Evolutionary conservation across 352 stramenopile genomes (phyloP), one percentile per base, ranked within the genome.

Genomic region (Phytophthora colocasiae): DNA sequence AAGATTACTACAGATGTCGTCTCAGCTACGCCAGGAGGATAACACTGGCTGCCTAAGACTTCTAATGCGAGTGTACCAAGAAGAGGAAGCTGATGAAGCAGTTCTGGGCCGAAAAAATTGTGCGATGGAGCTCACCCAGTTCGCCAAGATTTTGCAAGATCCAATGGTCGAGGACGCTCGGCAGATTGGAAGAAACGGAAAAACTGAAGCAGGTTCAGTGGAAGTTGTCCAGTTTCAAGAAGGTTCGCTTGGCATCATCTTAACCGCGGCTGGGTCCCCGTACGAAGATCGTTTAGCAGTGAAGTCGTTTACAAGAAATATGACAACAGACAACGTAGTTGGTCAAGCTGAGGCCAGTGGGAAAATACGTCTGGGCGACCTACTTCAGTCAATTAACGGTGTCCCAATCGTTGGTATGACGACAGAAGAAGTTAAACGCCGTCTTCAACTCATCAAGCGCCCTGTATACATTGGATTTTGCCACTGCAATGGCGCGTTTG

Each of bases 361-460:
- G 0, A 81, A 83, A 52, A 79, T 96, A 12, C 59, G 60, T 2
- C 46, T 92, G 9, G 84, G 84, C 1, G 85, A 96, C 32, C 58
- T 94, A 4, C 54, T 96, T 11, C 78, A 93, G 59, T 92, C 85
- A 29, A 91, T 96, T 54, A 96, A 96, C 55, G 87, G 87, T 7
- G 81, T 94, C 1, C 80, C 81, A 12, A 89, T 94, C 57, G 58
- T 81, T 1, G 76, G 73, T 11, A 66, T 92, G 45, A 92, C 83
- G 1, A 92, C 87, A 1, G 86, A 94, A 67, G 87, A 94, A 58
- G 82, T 93, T 12, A 93, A 92, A 38, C 80, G 82, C 0, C 84
- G 90, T 41, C 83, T 95, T 40, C 80, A 93, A 46, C 71, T 93
- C 4, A 80, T 95, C 39, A 22, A 57, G 3, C 78, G 85, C 2